Conservation (phyloP, 2,329 filamentous ascomycete genomes). For the Fusarium subtropicale region DNA sequence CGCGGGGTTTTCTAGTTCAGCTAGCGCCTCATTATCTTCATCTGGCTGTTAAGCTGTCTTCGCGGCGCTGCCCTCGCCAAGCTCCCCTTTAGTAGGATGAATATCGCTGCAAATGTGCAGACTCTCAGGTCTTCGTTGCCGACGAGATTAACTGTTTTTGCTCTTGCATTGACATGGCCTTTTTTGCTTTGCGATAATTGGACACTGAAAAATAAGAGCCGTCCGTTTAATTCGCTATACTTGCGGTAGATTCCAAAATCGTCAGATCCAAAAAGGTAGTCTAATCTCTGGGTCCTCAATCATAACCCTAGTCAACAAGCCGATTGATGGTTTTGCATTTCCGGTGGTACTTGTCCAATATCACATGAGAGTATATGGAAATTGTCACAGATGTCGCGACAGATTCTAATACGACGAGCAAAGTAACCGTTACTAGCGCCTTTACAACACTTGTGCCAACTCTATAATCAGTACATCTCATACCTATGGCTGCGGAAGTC, state of each 20-base stretch:
- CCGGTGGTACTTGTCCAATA: neutral
- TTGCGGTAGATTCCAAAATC: neutral
- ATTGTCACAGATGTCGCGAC: neutral
- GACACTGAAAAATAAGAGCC: neutral
- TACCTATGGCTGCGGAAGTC: neutral
- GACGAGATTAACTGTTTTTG: neutral
- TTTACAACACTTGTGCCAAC: neutral
- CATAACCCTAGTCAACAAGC: neutral
- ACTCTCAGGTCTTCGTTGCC: neutral
- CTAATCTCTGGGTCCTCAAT: neutral
- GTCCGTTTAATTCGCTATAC: neutral
- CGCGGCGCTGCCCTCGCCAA: neutral
- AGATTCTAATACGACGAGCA: neutral
- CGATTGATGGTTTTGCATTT: neutral
- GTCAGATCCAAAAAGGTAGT: neutral
- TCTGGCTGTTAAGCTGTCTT: neutral
- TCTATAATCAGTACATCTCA: neutral
- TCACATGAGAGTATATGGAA: neutral
- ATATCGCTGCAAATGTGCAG: neutral
- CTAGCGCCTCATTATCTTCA: neutral
- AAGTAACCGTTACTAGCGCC: neutral
- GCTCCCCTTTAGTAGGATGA: neutral
- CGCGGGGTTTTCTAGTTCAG: neutral
- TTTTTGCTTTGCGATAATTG: neutral
- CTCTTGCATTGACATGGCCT: neutral